Percentiles rank a stretch among this genome's conserved stretches.
Conservation (phyloP, 2,329 filamentous ascomycete genomes). For the Alternaria ventricosa region DNA sequence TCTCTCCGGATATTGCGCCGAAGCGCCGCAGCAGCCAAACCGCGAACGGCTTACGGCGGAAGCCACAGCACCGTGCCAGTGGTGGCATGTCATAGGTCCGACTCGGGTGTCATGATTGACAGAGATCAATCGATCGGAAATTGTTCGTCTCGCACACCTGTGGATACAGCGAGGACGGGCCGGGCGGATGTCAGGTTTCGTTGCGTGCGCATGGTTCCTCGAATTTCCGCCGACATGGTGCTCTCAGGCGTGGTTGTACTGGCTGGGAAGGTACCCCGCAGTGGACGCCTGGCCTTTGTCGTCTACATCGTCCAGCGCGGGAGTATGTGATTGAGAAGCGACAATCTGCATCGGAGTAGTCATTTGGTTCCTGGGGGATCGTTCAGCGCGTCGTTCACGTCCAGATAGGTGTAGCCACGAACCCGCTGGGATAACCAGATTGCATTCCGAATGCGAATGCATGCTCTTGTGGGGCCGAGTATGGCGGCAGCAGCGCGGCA, state of each 20-base stretch:
- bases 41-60: constrained; percentile 12
- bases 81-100: constrained; percentile 10
- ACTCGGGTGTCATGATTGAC: constrained; percentile 2
- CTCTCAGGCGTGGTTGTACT: constrained; percentile 28
- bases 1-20: constrained; percentile 20
- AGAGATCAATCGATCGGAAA: constrained; percentile 10
- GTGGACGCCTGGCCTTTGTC: constrained; percentile 21
- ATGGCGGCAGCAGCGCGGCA: constrained; percentile 41
- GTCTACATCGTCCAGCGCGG: constrained; percentile 23
- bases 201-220: constrained; percentile 7
- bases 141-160: constrained; percentile 2
- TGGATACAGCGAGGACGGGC: constrained; percentile 6
- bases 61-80: constrained; percentile 4
- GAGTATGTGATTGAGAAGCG: constrained; percentile 35
- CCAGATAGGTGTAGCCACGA: constrained; percentile 53
- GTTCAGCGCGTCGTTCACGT: constrained; percentile 52
- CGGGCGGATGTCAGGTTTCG: constrained; percentile 5
- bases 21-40: constrained; percentile 12
- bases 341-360: constrained; percentile 28
- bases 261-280: constrained; percentile 23
- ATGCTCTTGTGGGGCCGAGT: constrained; percentile 49
- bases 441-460: constrained; percentile 50
- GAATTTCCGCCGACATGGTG: not conserved
- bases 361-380: constrained; percentile 50
- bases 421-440: constrained; percentile 52